A percentile compares a stretch with the other conserved stretches of the same genome.
phyloP scores from a whole-genome alignment of 2,329 filamentous ascomycete genomes.

The Verticillium nubilum region DNA sequence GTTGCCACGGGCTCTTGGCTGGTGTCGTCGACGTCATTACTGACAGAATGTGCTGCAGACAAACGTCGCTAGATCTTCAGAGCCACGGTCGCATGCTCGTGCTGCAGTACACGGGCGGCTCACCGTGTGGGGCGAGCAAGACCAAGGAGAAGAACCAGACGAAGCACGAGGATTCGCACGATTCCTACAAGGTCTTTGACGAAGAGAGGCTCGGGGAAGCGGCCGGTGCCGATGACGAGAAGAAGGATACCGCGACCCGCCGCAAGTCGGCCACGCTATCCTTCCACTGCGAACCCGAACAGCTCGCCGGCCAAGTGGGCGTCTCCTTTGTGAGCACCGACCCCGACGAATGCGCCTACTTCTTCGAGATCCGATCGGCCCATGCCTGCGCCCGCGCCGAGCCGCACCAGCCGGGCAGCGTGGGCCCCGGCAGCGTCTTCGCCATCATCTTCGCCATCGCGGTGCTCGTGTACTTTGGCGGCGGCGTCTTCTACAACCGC shows the following conservation, averaged over 20 bases:
- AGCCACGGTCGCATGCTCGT: constrained; percentile 69
- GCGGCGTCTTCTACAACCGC: constrained; percentile 91
- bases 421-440: constrained; percentile 73
- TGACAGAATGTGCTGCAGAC: constrained; percentile 26
- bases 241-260: constrained; percentile 31
- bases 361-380: constrained; percentile 85
- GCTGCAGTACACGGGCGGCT: constrained; percentile 71
- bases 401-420: constrained; percentile 66
- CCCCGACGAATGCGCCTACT: constrained; percentile 88
- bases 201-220: constrained; percentile 26
- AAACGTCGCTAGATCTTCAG: constrained; percentile 46
- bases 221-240: constrained; percentile 21
- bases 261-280: constrained; percentile 84
- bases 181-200: constrained; percentile 22
- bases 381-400: constrained; percentile 69
- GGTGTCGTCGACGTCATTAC: not conserved
- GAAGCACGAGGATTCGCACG: constrained; percentile 7
- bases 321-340: constrained; percentile 80
- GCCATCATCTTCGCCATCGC: constrained; percentile 76
- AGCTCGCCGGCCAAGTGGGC: constrained; percentile 59
- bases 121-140: constrained; percentile 57
- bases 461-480: constrained; percentile 81
- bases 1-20: constrained; percentile 20
- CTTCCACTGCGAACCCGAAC: constrained; percentile 86
- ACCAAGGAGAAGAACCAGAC: constrained; percentile 11